Conservation (phyloP, 495 filamentous ascomycete genomes). For the Sabuloglossum arenarium region DNA sequence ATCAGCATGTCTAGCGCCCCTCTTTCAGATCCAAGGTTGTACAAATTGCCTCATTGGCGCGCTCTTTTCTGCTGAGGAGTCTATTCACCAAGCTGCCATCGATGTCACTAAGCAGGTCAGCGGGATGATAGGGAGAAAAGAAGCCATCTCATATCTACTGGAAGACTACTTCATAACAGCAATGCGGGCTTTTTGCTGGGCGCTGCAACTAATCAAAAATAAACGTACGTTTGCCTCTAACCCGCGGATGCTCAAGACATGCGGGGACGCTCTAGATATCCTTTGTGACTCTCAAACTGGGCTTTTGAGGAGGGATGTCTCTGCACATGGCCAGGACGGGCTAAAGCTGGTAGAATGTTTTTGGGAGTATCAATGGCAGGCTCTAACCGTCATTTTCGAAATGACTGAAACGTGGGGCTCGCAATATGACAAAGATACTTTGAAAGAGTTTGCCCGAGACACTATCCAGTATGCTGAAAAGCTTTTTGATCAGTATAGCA, state of each 20-base stretch:
- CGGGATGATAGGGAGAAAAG: constrained; percentile 42
- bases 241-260: constrained; percentile 48
- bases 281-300: constrained; percentile 69
- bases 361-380: constrained; percentile 68
- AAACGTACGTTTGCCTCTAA: constrained; percentile 44
- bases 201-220: constrained; percentile 31
- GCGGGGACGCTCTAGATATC: constrained; percentile 53
- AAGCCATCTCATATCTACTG: constrained; percentile 53
- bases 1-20: constrained; percentile 34
- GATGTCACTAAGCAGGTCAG: constrained; percentile 65
- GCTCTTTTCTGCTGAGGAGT: constrained; percentile 45
- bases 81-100: constrained; percentile 51
- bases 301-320: constrained; percentile 40
- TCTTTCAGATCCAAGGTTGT: constrained; percentile 41
- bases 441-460: constrained; percentile 86
- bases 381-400: constrained; percentile 58
- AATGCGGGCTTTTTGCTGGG: constrained; percentile 37
- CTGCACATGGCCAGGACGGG: constrained; percentile 29
- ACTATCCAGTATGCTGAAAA: constrained; percentile 81
- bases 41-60: constrained; percentile 45
- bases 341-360: constrained; percentile 42
- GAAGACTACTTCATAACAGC: constrained; percentile 39
- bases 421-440: constrained; percentile 41
- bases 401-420: constrained; percentile 63
- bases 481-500: constrained; percentile 60